These are phyloP conservation scores for Aquilaria agallochum DNA, from an alignment of 441 rosid genomes.

Conservation along the genomic window DNA sequence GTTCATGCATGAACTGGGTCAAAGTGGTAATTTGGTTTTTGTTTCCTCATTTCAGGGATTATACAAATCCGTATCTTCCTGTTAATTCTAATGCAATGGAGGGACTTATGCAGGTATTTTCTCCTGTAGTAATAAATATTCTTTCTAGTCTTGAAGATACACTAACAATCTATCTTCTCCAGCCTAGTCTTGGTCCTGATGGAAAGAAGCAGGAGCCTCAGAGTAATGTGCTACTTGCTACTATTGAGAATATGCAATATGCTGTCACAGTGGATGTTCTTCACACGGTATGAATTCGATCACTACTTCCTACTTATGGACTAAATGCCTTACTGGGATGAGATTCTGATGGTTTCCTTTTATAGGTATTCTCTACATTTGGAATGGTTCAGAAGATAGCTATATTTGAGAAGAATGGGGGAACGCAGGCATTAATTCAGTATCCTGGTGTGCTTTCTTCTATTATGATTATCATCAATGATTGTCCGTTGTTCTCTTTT, in stretches of 20 bases:
- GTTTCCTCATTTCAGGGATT: constrained; percentile 58
- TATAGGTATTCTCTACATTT: constrained; percentile 88
- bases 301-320: constrained; percentile 6
- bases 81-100: constrained; percentile 97
- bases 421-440: constrained; percentile 94
- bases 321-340: constrained; percentile 4
- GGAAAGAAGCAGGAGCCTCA: constrained; percentile 89
- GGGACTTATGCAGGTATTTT: constrained; percentile 69
- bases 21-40: constrained; percentile 10
- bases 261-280: constrained; percentile 95
- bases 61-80: constrained; percentile 96
- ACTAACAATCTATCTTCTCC: constrained; percentile 27
- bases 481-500: constrained; percentile 10
- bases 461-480: constrained; percentile 2
- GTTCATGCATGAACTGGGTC: too few species aligned
- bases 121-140: constrained; percentile 7
- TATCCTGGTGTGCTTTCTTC: constrained; percentile 63
- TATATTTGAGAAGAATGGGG: constrained; percentile 94
- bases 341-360: constrained; percentile 8
- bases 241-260: constrained; percentile 98
- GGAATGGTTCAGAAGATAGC: constrained; percentile 97
- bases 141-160: neutral
- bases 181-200: constrained; percentile 87
- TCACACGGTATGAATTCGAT: constrained; percentile 57
- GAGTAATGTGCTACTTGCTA: constrained; percentile 95